Percentiles rank a stretch among this genome's conserved stretches.
These are phyloP conservation scores for Fagus sylvatica DNA, from an alignment of 306 rosid genomes.

Conservation along the genomic window DNA sequence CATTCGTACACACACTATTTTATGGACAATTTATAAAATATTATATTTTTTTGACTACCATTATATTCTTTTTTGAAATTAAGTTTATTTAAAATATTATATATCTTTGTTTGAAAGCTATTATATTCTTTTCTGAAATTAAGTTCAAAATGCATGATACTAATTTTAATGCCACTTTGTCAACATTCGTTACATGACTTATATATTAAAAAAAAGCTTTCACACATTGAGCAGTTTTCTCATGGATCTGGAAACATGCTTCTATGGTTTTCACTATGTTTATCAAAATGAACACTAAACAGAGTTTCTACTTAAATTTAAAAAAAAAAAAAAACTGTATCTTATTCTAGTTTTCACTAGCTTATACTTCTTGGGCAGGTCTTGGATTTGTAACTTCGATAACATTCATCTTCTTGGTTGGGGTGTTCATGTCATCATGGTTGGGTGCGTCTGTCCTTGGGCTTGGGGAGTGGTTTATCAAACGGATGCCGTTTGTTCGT, in stretches of 20 bases:
- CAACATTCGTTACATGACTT: not conserved
- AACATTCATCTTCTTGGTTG: slow-evolving; percentile 81
- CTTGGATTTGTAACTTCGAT: slow-evolving; percentile 91
- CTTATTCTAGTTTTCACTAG: slow-evolving; percentile 8
- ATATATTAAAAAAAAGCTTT: not conserved
- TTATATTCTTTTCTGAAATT: not conserved
- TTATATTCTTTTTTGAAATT: no score
- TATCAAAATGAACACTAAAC: not conserved
- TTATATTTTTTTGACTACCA: not conserved
- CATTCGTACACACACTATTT: not conserved
- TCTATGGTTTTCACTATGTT: not conserved
- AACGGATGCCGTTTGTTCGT: slow-evolving; percentile 90
- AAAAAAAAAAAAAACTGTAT: not conserved
- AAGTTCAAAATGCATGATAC: not conserved
- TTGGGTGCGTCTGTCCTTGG: slow-evolving; percentile 88
- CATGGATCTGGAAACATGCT: not conserved
- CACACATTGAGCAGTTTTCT: not conserved
- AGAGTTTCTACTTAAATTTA: no score
- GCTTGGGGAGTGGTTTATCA: slow-evolving; percentile 95
- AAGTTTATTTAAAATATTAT: not conserved
- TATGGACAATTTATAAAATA: not conserved
- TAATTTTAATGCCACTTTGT: not conserved
- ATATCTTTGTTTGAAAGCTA: not conserved
- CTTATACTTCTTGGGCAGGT: slow-evolving; percentile 47
- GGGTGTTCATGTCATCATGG: slow-evolving; percentile 98